Conservation (phyloP, 2,329 filamentous ascomycete genomes). For the Hypoxylon sp. region DNA sequence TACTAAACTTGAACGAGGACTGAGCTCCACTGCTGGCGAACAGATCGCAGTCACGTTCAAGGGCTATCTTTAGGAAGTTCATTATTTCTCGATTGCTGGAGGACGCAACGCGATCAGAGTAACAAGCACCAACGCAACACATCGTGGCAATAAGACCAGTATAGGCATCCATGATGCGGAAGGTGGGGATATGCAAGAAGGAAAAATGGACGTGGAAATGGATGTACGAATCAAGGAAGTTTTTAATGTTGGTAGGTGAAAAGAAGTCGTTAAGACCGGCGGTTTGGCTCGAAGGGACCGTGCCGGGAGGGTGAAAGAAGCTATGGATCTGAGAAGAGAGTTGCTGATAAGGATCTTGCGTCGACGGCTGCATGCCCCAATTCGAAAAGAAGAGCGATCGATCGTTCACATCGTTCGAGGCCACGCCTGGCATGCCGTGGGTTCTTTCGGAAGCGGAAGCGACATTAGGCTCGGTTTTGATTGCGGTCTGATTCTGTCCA, state of each 20-base stretch:
- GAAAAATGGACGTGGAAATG: constrained; percentile 82
- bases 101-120: constrained; percentile 73
- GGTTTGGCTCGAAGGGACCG: constrained; percentile 67
- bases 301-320: constrained; percentile 70
- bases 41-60: constrained; percentile 68
- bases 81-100: constrained; percentile 76
- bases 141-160: constrained; percentile 77
- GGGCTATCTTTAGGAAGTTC: constrained; percentile 70
- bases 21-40: constrained; percentile 56
- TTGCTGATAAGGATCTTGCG: constrained; percentile 65
- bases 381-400: constrained; percentile 63
- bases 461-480: constrained; percentile 74
- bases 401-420: constrained; percentile 58
- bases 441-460: constrained; percentile 64
- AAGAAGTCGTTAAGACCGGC: constrained; percentile 71
- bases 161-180: constrained; percentile 74
- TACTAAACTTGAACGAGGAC: constrained; percentile 56
- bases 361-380: constrained; percentile 62
- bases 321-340: constrained; percentile 68
- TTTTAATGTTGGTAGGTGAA: constrained; percentile 75
- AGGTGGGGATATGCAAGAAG: constrained; percentile 78
- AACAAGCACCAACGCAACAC: constrained; percentile 80
- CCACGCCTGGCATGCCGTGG: constrained; percentile 60
- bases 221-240: constrained; percentile 78
- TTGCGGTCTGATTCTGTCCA: constrained; percentile 76